phyloP scores from a whole-genome alignment of 148 eudicot species.

The Spergularia bocconei region DNA sequence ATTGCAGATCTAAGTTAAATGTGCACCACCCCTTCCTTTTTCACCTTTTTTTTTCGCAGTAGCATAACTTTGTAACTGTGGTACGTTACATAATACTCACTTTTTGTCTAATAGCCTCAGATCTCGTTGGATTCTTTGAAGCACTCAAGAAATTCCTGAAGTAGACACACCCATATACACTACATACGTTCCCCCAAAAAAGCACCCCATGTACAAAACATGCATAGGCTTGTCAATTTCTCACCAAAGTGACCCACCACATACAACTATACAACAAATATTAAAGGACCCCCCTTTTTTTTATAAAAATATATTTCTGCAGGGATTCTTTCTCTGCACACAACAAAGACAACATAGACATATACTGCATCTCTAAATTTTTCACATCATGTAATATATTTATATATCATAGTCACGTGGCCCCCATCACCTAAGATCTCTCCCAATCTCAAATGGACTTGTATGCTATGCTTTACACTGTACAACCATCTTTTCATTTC shows the following conservation, averaged over 20 bases:
- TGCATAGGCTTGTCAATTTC: constrained; percentile 30
- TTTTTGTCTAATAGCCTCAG: constrained; percentile 22
- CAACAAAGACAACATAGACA: constrained; percentile 17
- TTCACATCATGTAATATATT: neutral
- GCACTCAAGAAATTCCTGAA: constrained; percentile 23
- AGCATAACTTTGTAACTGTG: constrained; percentile 21
- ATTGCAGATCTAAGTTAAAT: constrained; percentile 13
- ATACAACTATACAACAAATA: constrained; percentile 8
- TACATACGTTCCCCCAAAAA: constrained; percentile 5
- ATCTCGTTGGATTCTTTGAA: constrained; percentile 30
- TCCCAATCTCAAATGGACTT: neutral
- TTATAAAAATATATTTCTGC: constrained; percentile 9
- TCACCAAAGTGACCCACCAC: constrained; percentile 15
- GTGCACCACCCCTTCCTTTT: constrained; percentile 8
- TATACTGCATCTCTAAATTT: constrained; percentile 12
- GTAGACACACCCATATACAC: neutral
- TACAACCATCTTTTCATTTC: neutral
- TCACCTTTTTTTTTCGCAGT: constrained; percentile 20
- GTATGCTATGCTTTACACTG: neutral
- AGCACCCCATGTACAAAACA: constrained; percentile 17
- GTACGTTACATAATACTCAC: constrained; percentile 8
- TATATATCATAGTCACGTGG: constrained; percentile 21
- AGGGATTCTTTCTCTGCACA: constrained; percentile 21
- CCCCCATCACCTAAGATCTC: neutral
- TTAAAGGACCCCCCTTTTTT: constrained; percentile 11